Conservation (phyloP, 257 asterid genomes). For the Jaltomata sinuosa region DNA sequence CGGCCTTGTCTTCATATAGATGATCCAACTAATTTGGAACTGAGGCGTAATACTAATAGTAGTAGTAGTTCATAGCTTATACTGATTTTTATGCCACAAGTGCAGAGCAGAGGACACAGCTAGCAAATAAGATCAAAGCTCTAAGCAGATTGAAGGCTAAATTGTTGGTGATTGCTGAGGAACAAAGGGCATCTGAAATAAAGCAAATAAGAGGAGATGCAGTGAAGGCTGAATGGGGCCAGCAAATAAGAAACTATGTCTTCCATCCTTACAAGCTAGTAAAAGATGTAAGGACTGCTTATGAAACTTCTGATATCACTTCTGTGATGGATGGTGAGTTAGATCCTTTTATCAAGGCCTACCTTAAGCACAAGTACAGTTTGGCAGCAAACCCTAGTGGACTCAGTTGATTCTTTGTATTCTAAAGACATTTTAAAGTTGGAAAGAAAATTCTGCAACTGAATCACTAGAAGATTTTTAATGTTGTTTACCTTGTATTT, state of each 20-base stretch:
- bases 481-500: neutral
- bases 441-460: neutral
- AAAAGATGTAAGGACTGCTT: conserved; percentile 82
- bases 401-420: neutral
- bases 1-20: neutral
- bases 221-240: conserved; percentile 99
- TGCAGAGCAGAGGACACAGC: conserved; percentile 77
- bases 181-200: conserved; percentile 95
- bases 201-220: conserved; percentile 84
- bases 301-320: conserved; percentile 67
- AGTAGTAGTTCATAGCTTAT: neutral
- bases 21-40: neutral
- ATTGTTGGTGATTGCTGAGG: conserved; percentile 72
- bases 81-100: neutral
- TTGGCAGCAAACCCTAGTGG: conserved; percentile 25
- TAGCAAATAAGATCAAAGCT: conserved; percentile 88
- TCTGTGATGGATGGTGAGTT: conserved; percentile 96
- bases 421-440: neutral
- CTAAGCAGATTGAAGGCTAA: conserved; percentile 84
- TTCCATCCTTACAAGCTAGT: conserved; percentile 94
- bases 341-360: conserved; percentile 82
- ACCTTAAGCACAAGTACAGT: conserved; percentile 70
- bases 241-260: conserved; percentile 89
- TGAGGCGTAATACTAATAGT: neutral
- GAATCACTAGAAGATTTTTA: neutral